Evolutionary conservation across 1,139 yeast species (phyloP), one percentile per base, ranked within the genome.

Genomic region (Candida tetrigidarum): DNA sequence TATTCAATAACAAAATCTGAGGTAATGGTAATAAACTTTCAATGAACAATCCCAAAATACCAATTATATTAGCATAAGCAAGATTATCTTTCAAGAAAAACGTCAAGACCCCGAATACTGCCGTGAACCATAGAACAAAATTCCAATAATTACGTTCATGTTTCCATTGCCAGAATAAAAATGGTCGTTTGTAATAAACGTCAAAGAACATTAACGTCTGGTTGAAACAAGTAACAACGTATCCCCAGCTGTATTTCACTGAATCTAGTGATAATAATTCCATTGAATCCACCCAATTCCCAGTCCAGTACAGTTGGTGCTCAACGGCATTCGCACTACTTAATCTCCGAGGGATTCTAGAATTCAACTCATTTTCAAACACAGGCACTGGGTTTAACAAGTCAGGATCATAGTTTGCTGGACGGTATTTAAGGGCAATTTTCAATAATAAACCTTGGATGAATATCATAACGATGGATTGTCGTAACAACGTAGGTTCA

Each of bases 1-100:
- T 73, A 58, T 83, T 78, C 45, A 89, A 77, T 47, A 89, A 70
- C 26, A 92, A 69, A 41, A 91, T 88, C 63, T 91, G 97, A 0
- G 97, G 97, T 42, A 91, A 68, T 3, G 97, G 97, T 46, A 91
- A 70, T 18, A 88, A 69, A n/a, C 93, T 83, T 59, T 91, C 97
- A 19, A 88, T 76, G 44, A 89, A 74, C 37, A 91, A 74, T 0
- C 97, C 96, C 15, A 80, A 54, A 3, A 87, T 70, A 0, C 96
- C 97, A 37, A 91, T 71, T 1, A 76, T 51, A n/a, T 78, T 76
- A 2, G 85, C 83, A 57, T 78, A 83, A 18, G 62, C 49, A 15
- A 65, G 61, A 51, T 58, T 69, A 29, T 57, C 57, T 40, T 71
- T 69, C 38, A 84, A 68, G 0, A 77, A 20, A 0, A 72, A 37